Conservation (phyloP, 192 early-diverging fungal genomes). For the Lobulomyces angularis region DNA sequence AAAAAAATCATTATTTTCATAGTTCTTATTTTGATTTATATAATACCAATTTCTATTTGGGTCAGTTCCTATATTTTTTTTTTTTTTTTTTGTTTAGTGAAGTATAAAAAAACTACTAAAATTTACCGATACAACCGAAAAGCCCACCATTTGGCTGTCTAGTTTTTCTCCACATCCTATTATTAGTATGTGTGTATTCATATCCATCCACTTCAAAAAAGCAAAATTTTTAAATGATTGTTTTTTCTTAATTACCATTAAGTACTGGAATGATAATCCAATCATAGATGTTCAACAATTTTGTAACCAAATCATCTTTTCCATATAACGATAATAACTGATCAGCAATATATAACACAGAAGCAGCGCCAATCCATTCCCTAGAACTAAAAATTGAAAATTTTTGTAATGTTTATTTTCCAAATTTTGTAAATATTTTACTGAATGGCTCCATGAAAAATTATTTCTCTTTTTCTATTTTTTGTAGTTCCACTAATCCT, state of each 20-base stretch:
- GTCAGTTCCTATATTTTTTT: conserved; percentile 49
- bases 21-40: background rate
- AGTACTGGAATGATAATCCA: conserved; percentile 48
- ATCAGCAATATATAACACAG: conserved; percentile 41
- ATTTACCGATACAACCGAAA: background rate
- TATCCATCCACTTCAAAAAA: conserved; percentile 35
- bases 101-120: no score
- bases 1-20: background rate
- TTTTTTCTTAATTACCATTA: no score
- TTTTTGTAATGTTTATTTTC: no score
- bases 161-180: conserved; percentile 55
- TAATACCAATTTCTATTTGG: conserved; percentile 48
- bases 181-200: conserved; percentile 34
- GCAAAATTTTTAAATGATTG: conserved; percentile 2
- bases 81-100: no score
- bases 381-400: conserved; percentile 15
- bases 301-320: conserved; percentile 28
- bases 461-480: no score
- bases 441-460: no score
- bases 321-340: conserved; percentile 32
- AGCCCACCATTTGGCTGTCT: conserved; percentile 31
- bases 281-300: conserved; percentile 32
- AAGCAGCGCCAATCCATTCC: conserved; percentile 36
- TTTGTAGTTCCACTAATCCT: no score
- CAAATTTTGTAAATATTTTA: no score